Base-by-base conservation (phyloP, 2,329 filamentous ascomycete species). In the Rosellinia necatrix region DNA sequence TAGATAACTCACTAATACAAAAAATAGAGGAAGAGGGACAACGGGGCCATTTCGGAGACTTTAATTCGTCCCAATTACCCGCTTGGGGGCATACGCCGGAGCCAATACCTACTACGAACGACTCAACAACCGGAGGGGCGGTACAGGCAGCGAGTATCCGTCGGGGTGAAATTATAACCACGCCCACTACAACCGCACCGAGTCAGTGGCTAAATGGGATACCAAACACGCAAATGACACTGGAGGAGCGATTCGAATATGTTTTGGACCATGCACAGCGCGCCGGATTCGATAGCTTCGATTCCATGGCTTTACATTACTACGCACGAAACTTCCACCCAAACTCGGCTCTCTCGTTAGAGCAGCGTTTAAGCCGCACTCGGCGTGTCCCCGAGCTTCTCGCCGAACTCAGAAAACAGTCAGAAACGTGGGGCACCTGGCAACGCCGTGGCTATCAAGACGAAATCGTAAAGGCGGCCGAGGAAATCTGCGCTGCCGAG, bases 181-280 rank as follows among this genome's bases (percentile, higher is more conserved):
- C 41, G 8, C 15, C 53, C 17, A 27, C 35, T 21, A n/a, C 41
- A 29, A 19, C 29, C 17, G 6, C 9, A 3, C 27, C 48, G 24
- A 30, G 17, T n/a, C 35, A 50, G 8, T 51, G 47, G 47, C 41
- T 35, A 13, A 40, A 22, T 25, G 19, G 9, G 9, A n/a, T 25
- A 9, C 22, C 32, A n/a, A 48, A 15, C 21, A 8, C 49, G 8
- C 53, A 56, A 21, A 9, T 35, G 7, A 42, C 41, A 9, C 7
- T 56, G 13, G 53, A 56, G 32, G 47, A 56, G n/a, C 48, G 42
- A 27, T 51, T 56, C 3, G 48, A 56, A 22, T 47, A 56, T 10
- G 35, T 56, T 27, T 24, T 56, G 29, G 25, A 24, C n/a, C 51
- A 48, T 30, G 53, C 47, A 6, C 53, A 48, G 35, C 53, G 48